These are phyloP conservation scores for Protea cynaroides DNA, from an alignment of 164 flowering plant species.

Conservation along the genomic window DNA sequence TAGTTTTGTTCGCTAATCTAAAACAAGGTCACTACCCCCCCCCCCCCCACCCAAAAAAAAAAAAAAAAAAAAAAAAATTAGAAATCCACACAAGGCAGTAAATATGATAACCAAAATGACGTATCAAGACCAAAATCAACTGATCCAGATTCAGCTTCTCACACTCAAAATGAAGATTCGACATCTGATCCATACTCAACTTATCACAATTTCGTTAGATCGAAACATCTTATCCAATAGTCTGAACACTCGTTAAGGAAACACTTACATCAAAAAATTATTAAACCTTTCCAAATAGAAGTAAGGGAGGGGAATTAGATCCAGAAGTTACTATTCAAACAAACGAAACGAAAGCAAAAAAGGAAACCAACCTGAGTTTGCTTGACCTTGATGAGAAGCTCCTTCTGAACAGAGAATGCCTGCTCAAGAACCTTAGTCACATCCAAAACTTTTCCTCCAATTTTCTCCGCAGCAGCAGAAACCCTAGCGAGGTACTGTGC, in stretches of 20 bases:
- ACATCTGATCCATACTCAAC: not conserved
- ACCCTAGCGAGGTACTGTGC: constrained; percentile 44
- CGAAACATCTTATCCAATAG: not conserved
- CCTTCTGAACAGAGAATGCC: constrained; percentile 66
- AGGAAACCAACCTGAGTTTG: constrained; percentile 61
- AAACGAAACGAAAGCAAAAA: no score
- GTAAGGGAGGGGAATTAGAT: not conserved
- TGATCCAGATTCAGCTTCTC: not conserved
- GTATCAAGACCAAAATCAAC: not conserved
- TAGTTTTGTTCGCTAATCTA: no score
- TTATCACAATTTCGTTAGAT: not conserved
- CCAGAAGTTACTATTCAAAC: no score
- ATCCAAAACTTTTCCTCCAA: constrained; percentile 81
- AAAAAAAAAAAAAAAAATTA: no score
- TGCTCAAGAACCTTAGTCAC: constrained; percentile 54
- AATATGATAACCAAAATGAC: no score
- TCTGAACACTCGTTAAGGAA: not conserved
- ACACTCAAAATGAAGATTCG: not conserved
- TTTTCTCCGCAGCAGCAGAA: constrained; percentile 67
- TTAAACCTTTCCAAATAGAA: not conserved
- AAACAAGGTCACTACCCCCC: no score
- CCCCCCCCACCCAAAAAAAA: no score
- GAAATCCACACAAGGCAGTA: no score
- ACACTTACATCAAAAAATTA: not conserved
- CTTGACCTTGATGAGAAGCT: constrained; percentile 70